A percentile compares a stretch with the other conserved stretches of the same genome.
These are phyloP conservation scores for Xylaria sp. DNA, from an alignment of 2,329 filamentous ascomycete genomes.

Conservation along the genomic window DNA sequence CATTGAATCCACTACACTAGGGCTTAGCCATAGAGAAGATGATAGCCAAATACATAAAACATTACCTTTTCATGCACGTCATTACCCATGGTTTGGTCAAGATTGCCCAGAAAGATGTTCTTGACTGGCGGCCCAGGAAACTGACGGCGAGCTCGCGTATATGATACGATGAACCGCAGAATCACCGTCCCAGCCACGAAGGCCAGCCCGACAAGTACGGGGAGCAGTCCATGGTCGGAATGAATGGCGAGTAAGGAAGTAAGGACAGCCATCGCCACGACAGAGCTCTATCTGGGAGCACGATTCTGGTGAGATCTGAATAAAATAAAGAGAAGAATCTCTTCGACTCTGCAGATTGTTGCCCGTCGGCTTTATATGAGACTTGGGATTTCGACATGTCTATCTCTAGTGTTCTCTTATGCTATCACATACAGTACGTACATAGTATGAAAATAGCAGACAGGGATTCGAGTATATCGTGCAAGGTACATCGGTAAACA, in stretches of 20 bases:
- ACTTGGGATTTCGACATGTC: not conserved
- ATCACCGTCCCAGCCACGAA: slow-evolving; percentile 22
- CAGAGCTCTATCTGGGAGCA: not conserved
- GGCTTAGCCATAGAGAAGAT: not conserved
- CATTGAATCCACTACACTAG: slow-evolving; percentile 31
- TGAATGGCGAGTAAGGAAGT: slow-evolving; percentile 22
- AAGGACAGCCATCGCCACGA: slow-evolving; percentile 32
- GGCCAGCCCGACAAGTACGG: slow-evolving; percentile 11
- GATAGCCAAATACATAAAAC: not conserved
- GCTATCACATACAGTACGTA: slow-evolving; percentile 6
- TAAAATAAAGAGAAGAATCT: not conserved
- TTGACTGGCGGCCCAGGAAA: slow-evolving; percentile 35
- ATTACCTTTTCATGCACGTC: slow-evolving; percentile 34
- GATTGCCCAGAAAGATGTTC: slow-evolving; percentile 28
- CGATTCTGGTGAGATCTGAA: not conserved
- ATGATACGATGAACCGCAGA: slow-evolving; percentile 29
- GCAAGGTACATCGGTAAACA: not conserved
- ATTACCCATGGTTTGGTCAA: slow-evolving; percentile 33
- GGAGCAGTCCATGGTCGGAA: slow-evolving; percentile 24
- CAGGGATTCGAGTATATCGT: slow-evolving; percentile 16
- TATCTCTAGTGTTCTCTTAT: not conserved
- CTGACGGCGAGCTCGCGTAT: slow-evolving; percentile 32
- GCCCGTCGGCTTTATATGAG: slow-evolving; percentile 14
- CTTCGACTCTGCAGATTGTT: not conserved
- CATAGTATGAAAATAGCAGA: slow-evolving; percentile 2